Evolutionary conservation across 805 yeast genomes (phyloP), one percentile per base, ranked within the genome.

Genomic region (Yarrowia deformans): DNA sequence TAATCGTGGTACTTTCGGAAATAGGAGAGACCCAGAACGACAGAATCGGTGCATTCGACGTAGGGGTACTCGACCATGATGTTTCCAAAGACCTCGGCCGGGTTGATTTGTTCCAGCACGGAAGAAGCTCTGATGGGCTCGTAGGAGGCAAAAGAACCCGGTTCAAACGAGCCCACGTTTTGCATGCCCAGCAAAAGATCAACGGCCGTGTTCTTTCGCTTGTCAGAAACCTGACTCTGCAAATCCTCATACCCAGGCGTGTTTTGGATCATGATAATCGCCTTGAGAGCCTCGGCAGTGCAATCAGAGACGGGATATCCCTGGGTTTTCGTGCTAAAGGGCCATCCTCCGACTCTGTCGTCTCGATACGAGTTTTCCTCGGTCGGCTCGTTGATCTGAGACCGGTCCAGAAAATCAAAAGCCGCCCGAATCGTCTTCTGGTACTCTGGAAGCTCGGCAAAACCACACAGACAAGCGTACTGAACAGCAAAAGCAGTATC

Each of bases 11-110:
- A 81, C 70, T 87, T 83, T 55, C 88, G 82, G 80, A 93, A 95
- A 77, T 89, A 90, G 0, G 90, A 88, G 70, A 95, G 81, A 0
- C 99, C 99, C 43, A 95, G 80, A 7, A 95, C 97, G 0, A 94
- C 88, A 0, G 98, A 93, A 79, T 96, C 99, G 0, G 98, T 93
- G 78, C 99, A 95, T 78, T 95, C 99, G 23, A 96, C 98, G 76
- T 95, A 95, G 0, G 99, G 98, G 77, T 91, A 95, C 78, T 95
- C 99, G 34, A 95, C 97, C 99, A 95, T 95, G 70, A 95, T 95
- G 74, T 95, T 93, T 70, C 97, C 97, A 79, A 95, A 95, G 0
- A 95, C 99, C 77, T 95, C 99, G 1, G 99, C 99, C 0, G 99
- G 98, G 73, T 94, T 94, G 70, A 95, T 80, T 67, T 79, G 74